Percentiles rank a stretch among this genome's conserved stretches.
Conservation (phyloP, 805 yeast species). For the Candida xyloterini region DNA sequence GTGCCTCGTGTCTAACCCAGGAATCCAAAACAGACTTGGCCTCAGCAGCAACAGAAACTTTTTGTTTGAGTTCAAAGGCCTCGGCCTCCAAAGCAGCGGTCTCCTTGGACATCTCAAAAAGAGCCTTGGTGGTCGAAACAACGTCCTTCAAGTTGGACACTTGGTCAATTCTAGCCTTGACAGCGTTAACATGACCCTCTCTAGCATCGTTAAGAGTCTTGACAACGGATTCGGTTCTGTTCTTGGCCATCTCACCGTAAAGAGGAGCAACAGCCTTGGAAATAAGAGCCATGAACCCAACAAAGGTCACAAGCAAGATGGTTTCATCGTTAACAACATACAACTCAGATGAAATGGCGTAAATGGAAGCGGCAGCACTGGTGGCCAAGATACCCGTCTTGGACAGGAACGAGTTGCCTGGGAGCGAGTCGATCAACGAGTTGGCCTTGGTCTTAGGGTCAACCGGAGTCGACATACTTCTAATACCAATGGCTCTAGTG, state of each 20-base stretch:
- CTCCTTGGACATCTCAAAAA: constrained; percentile 93
- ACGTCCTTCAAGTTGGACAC: constrained; percentile 90
- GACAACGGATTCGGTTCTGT: constrained; percentile 55
- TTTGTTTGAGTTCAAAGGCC: constrained; percentile 89
- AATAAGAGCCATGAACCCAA: constrained; percentile 68
- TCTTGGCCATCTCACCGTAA: constrained; percentile 90
- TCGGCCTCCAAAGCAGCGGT: constrained; percentile 94
- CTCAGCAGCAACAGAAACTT: constrained; percentile 80
- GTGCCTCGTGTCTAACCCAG: constrained; percentile 98
- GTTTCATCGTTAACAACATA: constrained; percentile 94
- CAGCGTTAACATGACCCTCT: constrained; percentile 87
- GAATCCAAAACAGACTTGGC: constrained; percentile 96
- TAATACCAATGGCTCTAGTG: constrained; percentile 44
- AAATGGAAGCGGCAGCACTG: constrained; percentile 88
- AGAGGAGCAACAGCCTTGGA: constrained; percentile 91
- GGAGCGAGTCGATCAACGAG: constrained; percentile 86
- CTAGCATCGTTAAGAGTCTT: constrained; percentile 82
- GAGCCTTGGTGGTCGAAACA: constrained; percentile 83
- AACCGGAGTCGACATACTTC: constrained; percentile 59
- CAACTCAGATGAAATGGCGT: constrained; percentile 91
- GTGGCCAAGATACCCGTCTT: constrained; percentile 97
- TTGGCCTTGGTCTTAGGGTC: constrained; percentile 92
- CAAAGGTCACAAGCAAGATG: constrained; percentile 75
- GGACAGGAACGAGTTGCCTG: constrained; percentile 83
- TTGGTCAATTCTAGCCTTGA: constrained; percentile 83